Evolutionary conservation across 176 grass and related monocot genomes (phyloP), one percentile per base, ranked within the genome.

Genomic region (Stipa capillata): DNA sequence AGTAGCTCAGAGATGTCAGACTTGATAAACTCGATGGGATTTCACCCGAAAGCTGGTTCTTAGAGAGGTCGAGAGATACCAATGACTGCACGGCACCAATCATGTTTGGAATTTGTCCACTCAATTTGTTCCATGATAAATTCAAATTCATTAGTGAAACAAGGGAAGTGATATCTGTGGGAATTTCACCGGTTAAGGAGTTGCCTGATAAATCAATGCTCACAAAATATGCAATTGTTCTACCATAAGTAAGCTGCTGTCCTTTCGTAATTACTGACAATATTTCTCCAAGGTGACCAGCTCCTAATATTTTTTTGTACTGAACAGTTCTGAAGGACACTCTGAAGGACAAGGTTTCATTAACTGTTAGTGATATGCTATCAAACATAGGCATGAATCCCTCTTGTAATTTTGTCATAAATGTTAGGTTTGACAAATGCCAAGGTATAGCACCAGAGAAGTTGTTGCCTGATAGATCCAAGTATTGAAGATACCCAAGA

Each of bases 61-160:
- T 53, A 1, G 71, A 86, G 16, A 90, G 47, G 28, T 90, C 88
- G 2, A 90, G 60, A n/a, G 88, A 90, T 42, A 86, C 83, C 23
- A 90, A 37, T 41, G 53, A 86, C n/a, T 32, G 16, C 74, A 90
- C 39, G 6, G 21, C 8, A 0, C 83, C 78, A 39, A 86, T 90
- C 9, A 3, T 65, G 24, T 73, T 20, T 6, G 83, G 62, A 45
- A 90, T 86, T 17, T 41, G 20, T 43, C 78, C 78, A 5, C 21
- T 78, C 0, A 90, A 70, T n/a, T 47, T 42, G 36, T 85, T 90
- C 27, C 20, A 20, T 6, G 88, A 86, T 15, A 86, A 53, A 36
- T 86, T 87, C 37, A 90, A 65, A n/a, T 51, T 79, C 1, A 55
- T 40, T 13, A 86, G 3, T 42, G 12, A 42, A 24, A 5, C 8